Percentiles rank a stretch among this genome's conserved stretches.
Conservation (phyloP, 2,329 filamentous ascomycete genomes). For the Pestalotiopsis sp. region DNA sequence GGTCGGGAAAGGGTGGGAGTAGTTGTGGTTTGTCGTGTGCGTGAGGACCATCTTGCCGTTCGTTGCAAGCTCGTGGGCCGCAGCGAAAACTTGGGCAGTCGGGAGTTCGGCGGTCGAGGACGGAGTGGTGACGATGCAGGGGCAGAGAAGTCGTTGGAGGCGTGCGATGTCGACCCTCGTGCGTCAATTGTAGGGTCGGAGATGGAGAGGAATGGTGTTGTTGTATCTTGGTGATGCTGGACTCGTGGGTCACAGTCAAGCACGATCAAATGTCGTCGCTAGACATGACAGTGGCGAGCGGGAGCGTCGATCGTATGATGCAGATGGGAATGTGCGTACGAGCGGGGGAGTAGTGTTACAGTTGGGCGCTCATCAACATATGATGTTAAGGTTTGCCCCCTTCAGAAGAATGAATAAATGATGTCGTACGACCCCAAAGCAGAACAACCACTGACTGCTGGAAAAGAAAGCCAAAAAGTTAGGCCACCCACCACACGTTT, state of each 20-base stretch:
- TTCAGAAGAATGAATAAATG: background rate
- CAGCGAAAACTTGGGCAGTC: background rate
- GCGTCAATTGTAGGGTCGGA: background rate
- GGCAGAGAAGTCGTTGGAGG: background rate
- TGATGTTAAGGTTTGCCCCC: background rate
- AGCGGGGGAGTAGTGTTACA: background rate
- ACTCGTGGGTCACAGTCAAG: slow-evolving; percentile 8
- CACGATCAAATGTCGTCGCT: background rate
- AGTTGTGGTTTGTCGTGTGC: slow-evolving; percentile 69
- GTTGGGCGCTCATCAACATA: slow-evolving; percentile 2
- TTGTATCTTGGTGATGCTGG: background rate
- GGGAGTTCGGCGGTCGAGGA: background rate
- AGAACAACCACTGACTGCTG: background rate
- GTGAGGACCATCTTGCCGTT: slow-evolving; percentile 60
- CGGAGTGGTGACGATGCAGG: background rate
- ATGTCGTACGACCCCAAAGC: slow-evolving; percentile 9
- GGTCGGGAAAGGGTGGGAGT: slow-evolving; percentile 81
- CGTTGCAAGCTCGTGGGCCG: background rate
- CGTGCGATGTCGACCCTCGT: background rate
- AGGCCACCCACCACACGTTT: background rate
- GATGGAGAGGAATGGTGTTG: background rate
- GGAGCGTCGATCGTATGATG: slow-evolving; percentile 4
- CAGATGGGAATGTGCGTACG: background rate
- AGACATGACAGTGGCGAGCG: slow-evolving; percentile 1
- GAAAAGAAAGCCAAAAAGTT: background rate